phyloP scores from a whole-genome alignment of 371 early-diverging fungal genomes.

The Mycotypha africana region DNA sequence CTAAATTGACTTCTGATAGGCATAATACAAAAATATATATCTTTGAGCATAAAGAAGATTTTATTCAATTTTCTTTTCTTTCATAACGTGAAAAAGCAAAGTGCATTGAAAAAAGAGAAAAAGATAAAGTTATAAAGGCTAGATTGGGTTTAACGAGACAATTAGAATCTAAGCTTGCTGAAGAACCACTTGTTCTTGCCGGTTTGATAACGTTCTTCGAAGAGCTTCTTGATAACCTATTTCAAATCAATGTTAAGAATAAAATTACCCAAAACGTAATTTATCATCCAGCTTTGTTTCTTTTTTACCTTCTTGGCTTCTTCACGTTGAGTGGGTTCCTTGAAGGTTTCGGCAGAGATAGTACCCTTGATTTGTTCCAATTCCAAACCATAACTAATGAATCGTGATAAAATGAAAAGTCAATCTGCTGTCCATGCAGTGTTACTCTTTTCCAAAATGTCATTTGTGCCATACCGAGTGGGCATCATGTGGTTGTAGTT shows the following conservation, averaged over 20 bases:
- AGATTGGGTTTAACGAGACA: background rate
- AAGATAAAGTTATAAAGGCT: background rate
- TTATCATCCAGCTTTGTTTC: too few relatives aligned
- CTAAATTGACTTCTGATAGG: too few relatives aligned
- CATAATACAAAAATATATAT: too few relatives aligned
- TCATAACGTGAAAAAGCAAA: too few relatives aligned
- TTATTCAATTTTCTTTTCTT: too few relatives aligned
- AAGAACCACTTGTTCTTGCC: slow-evolving; percentile 99
- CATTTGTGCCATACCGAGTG: slow-evolving; percentile 65
- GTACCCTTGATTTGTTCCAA: slow-evolving; percentile 83
- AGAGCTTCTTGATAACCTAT: slow-evolving; percentile 80
- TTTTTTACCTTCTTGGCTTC: slow-evolving; percentile 74
- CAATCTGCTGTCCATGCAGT: too few relatives aligned
- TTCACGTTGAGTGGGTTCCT: slow-evolving; percentile 89
- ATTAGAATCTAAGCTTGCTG: slow-evolving; percentile 96
- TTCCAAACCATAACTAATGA: slow-evolving; percentile 68
- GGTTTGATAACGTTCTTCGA: slow-evolving; percentile 89
- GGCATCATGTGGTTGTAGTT: slow-evolving; percentile 97
- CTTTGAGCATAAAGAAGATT: too few relatives aligned
- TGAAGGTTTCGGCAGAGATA: slow-evolving; percentile 82
- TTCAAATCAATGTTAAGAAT: background rate
- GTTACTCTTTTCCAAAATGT: background rate
- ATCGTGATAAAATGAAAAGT: background rate
- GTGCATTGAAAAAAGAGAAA: background rate
- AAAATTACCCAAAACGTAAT: background rate